A percentile compares a stretch with the other conserved stretches of the same genome.
These are phyloP conservation scores for Onygenales sp. DNA, from an alignment of 2,329 filamentous ascomycete species.

Conservation along the genomic window DNA sequence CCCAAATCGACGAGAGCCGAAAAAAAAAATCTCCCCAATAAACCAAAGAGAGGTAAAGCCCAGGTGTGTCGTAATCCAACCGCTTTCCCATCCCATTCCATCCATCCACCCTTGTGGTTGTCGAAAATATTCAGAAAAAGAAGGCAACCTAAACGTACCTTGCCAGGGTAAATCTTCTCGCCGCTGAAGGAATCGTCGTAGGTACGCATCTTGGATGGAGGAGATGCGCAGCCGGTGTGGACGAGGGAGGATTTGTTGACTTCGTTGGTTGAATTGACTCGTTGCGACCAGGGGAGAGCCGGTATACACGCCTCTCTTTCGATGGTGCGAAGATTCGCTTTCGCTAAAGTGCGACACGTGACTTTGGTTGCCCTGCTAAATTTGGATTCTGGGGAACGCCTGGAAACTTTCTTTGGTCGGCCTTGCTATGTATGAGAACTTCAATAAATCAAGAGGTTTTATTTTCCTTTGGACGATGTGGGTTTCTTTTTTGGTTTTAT, in stretches of 20 bases:
- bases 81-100: background rate
- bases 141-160: slow-evolving; percentile 45
- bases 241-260: slow-evolving; percentile 23
- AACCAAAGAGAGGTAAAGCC: background rate
- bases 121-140: background rate
- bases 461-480: too few relatives aligned
- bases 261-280: slow-evolving; percentile 35
- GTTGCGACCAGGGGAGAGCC: slow-evolving; percentile 12
- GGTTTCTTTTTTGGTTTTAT: too few relatives aligned
- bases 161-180: slow-evolving; percentile 71
- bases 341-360: slow-evolving; percentile 39
- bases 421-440: too few relatives aligned
- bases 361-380: slow-evolving; percentile 27
- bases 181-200: slow-evolving; percentile 73
- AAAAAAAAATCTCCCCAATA: background rate
- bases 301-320: slow-evolving; percentile 15
- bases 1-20: background rate
- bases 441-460: too few relatives aligned
- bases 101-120: too few relatives aligned
- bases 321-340: slow-evolving; percentile 29
- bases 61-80: background rate
- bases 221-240: slow-evolving; percentile 34
- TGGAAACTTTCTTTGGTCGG: too few relatives aligned
- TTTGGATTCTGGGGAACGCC: too few relatives aligned
- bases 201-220: slow-evolving; percentile 57